Conservation (phyloP, 2,329 filamentous ascomycete genomes). For the Exophiala sp. region DNA sequence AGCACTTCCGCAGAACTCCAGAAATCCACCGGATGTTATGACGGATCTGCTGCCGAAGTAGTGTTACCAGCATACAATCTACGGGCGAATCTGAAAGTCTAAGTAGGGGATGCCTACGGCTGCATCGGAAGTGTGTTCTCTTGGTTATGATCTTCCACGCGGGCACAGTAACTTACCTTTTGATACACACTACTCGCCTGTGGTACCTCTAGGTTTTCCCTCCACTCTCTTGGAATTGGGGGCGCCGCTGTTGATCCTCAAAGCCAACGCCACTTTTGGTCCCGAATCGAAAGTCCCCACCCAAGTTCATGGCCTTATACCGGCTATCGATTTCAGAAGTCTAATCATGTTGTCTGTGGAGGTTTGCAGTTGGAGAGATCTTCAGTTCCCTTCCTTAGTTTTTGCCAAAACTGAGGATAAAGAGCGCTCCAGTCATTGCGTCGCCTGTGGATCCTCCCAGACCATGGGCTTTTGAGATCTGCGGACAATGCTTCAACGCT, state of each 20-base stretch:
- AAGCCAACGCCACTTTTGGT: slow-evolving; percentile 1
- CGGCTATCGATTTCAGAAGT: slow-evolving; percentile 8
- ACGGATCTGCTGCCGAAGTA: too few relatives aligned
- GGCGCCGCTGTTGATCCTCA: slow-evolving; percentile 1
- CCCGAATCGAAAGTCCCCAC: not conserved
- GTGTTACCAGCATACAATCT: too few relatives aligned
- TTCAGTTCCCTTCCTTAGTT: not conserved
- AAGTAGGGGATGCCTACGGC: too few relatives aligned
- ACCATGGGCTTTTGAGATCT: too few relatives aligned
- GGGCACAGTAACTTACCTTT: too few relatives aligned
- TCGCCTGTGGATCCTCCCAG: slow-evolving; percentile 5
- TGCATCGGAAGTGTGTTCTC: too few relatives aligned
- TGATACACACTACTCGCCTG: not conserved
- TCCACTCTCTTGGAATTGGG: slow-evolving; percentile 5
- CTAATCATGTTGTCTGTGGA: not conserved
- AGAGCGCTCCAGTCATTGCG: slow-evolving; percentile 18
- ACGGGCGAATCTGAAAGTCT: too few relatives aligned
- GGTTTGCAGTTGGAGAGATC: slow-evolving; percentile 2
- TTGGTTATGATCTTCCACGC: too few relatives aligned
- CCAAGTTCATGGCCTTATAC: slow-evolving; percentile 1
- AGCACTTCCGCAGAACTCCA: too few relatives aligned
- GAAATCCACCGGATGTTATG: too few relatives aligned
- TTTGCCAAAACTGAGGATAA: slow-evolving; percentile 5
- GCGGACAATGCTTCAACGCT: too few relatives aligned
- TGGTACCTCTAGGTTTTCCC: not conserved